Evolutionary conservation across 169 alveolate species (phyloP), one percentile per base, ranked within the genome.

Genomic region (Babesia sp.): DNA sequence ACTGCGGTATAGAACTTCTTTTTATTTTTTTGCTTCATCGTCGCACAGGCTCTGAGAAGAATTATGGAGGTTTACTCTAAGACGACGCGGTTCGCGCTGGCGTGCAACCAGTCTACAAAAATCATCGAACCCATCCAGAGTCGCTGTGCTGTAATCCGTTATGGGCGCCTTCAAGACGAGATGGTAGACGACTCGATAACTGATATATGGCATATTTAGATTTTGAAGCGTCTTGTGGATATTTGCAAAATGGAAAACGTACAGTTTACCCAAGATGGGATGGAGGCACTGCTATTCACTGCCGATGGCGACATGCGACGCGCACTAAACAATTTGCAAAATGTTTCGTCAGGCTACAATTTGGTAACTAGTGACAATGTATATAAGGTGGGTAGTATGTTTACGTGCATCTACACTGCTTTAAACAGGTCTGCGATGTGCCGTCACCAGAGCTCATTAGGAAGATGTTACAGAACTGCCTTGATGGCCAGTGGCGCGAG

Each of bases 111-210:
- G 70, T 94, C 99, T 45, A 90, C 98, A 37, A 96, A 97, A 81
- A 95, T 98, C 71, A 97, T 98, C 36, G 99, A 98, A 83, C 99
- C 99, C 28, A 96, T 98, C 66, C 98, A 98, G 88, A 93, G 99
- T 74, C 90, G 99, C 79, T 98, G 99, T 58, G 98, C 99, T 22
- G 96, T 97, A 54, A 92, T 98, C n/a, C 84, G 99, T 77, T 97
- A 95, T 82, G 93, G 97, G 1, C 92, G 95, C 77, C 94, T 98
- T 55, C 87, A 90, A 28, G 99, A 98, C 71, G 98, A 92, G 55
- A 97, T 94, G 74, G 93, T 94, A 41, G 45, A 69, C 34, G 0
- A 7, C 20, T n/a, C 31, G 6, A 16, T 34, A 20, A 7, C 22
- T 11, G 6, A 6, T 29, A 2, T 3, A 31, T 0, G 12, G 29